These are phyloP conservation scores for Arthroderma uncinatum DNA, from an alignment of 2,329 filamentous ascomycete species.

Conservation along the genomic window DNA sequence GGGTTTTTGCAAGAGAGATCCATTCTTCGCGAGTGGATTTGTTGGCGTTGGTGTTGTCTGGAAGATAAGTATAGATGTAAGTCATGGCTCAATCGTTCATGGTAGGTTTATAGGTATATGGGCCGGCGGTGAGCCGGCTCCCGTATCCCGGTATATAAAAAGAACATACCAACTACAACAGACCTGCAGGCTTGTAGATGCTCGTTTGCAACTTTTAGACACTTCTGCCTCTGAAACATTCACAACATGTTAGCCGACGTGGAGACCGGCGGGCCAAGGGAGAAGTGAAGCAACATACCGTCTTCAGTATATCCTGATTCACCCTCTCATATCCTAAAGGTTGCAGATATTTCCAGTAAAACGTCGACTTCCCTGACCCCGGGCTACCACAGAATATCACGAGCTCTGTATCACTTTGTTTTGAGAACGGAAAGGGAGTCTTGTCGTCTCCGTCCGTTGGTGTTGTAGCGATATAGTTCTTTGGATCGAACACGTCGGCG, in stretches of 20 bases:
- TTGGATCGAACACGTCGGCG: constrained; percentile 64
- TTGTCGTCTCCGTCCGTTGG: constrained; percentile 21
- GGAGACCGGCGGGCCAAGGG: neutral
- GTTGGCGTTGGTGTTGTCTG: constrained; percentile 95
- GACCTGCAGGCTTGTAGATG: constrained; percentile 54
- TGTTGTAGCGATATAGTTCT: constrained; percentile 37
- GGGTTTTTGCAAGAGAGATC: constrained; percentile 60
- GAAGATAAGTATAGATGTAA: constrained; percentile 10
- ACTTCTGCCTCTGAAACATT: constrained; percentile 44
- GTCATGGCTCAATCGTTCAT: neutral
- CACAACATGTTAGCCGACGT: neutral
- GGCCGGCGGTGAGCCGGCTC: neutral
- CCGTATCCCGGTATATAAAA: neutral
- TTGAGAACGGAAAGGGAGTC: constrained; percentile 36
- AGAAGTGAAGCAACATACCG: constrained; percentile 32
- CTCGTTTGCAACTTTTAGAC: constrained; percentile 59
- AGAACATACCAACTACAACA: constrained; percentile 60
- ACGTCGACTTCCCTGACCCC: constrained; percentile 83
- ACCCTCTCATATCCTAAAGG: constrained; percentile 71
- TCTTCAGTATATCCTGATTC: constrained; percentile 83
- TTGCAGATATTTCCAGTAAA: constrained; percentile 67
- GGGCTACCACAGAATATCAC: constrained; percentile 82
- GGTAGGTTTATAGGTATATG: neutral
- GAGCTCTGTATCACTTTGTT: constrained; percentile 57
- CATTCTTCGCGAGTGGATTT: constrained; percentile 64